Evolutionary conservation across 305 asterid species (phyloP).

Genomic region (Fraxinus xanthoxyloides): DNA sequence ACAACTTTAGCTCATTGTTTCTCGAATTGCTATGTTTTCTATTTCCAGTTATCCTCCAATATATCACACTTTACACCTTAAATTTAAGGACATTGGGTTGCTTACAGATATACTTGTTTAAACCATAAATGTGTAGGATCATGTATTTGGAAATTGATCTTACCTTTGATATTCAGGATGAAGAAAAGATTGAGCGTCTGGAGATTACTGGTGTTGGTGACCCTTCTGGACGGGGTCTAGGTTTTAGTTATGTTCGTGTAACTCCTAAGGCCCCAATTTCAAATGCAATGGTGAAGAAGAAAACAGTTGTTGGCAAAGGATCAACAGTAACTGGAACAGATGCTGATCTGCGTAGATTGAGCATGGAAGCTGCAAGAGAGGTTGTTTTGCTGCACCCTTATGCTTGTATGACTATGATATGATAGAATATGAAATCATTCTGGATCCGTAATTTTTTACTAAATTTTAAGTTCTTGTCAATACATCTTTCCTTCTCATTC

Average conservation of each 20-base stretch:
- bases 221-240: slow-evolving; percentile 98
- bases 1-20: neutral
- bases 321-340: slow-evolving; percentile 98
- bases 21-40: neutral
- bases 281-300: slow-evolving; percentile 76
- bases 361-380: slow-evolving; percentile 99
- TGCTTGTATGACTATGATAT: slow-evolving; percentile 8
- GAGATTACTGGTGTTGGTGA: slow-evolving; percentile 99
- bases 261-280: slow-evolving; percentile 88
- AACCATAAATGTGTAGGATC: neutral
- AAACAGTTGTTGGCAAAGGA: slow-evolving; percentile 77
- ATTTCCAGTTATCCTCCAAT: slow-evolving; percentile 2
- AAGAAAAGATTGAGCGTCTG: slow-evolving; percentile 94
- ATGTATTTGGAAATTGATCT: slow-evolving; percentile 14
- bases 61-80: neutral
- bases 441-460: neutral
- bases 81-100: neutral
- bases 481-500: neutral
- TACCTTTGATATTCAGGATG: slow-evolving; percentile 51
- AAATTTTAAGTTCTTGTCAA: neutral
- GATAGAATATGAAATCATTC: neutral
- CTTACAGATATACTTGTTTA: neutral
- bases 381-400: slow-evolving; percentile 27
- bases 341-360: slow-evolving; percentile 97
- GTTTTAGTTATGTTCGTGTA: slow-evolving; percentile 92